A percentile compares a stretch with the other conserved stretches of the same genome.
phyloP scores from a whole-genome alignment of 768 basidiomycete species.

The Boletus subcaerulescens region DNA sequence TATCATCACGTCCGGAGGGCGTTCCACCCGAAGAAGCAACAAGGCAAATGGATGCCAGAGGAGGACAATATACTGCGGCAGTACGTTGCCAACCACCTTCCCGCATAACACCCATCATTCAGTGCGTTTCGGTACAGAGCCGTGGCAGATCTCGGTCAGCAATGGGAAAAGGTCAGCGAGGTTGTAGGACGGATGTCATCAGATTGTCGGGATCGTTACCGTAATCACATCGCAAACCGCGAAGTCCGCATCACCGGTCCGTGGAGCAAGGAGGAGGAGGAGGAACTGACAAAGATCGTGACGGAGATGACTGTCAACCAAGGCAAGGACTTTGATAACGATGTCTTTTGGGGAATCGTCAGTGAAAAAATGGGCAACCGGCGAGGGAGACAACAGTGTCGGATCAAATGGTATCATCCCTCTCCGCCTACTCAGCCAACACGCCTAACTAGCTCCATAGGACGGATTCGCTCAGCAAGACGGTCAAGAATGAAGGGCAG shows the following conservation, averaged over 20 bases:
- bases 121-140: constrained; percentile 44
- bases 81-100: constrained; percentile 38
- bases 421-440: not conserved
- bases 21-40: constrained; percentile 65
- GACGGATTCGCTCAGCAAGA: constrained; percentile 75
- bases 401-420: constrained; percentile 74
- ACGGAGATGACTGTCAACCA: constrained; percentile 68
- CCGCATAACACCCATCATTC: constrained; percentile 1
- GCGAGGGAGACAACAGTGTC: constrained; percentile 78
- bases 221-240: constrained; percentile 74
- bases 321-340: constrained; percentile 72
- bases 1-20: constrained; percentile 76
- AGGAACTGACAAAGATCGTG: constrained; percentile 69
- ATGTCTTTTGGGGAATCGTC: constrained; percentile 81
- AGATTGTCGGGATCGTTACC: constrained; percentile 83
- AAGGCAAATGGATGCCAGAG: constrained; percentile 65
- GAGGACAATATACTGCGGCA: constrained; percentile 64
- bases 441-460: constrained; percentile 33
- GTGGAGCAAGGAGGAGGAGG: constrained; percentile 83
- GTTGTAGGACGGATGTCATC: constrained; percentile 71
- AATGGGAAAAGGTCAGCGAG: constrained; percentile 76
- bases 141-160: constrained; percentile 64
- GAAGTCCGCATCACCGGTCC: constrained; percentile 61
- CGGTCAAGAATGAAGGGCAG: constrained; percentile 67
- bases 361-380: constrained; percentile 73